These are phyloP conservation scores for Xylaria sp. DNA, from an alignment of 2,329 filamentous ascomycete species.

Conservation along the genomic window DNA sequence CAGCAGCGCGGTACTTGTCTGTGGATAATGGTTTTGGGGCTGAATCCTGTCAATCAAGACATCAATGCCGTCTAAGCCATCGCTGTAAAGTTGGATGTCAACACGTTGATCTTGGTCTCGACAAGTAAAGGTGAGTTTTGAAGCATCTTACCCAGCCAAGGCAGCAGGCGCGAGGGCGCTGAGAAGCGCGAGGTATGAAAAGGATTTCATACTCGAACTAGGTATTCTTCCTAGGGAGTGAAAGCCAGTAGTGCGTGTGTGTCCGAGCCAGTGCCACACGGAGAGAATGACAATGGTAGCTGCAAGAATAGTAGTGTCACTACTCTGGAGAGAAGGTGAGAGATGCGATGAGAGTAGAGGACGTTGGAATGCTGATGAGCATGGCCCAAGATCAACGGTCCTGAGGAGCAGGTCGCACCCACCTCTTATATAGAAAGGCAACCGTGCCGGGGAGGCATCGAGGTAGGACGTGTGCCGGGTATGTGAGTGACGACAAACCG, in stretches of 20 bases:
- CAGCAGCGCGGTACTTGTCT: conserved; percentile 20
- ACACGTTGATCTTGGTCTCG: background rate
- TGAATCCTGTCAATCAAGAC: conserved; percentile 21
- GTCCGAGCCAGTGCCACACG: background rate
- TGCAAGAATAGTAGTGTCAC: too few species aligned
- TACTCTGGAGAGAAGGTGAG: background rate
- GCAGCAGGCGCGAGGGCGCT: conserved; percentile 19
- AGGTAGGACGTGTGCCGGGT: background rate
- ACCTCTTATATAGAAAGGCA: conserved; percentile 18
- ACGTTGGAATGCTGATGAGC: conserved; percentile 12
- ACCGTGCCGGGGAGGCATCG: background rate
- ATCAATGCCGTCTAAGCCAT: conserved; percentile 16
- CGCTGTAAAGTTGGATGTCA: conserved; percentile 5
- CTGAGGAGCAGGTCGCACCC: conserved; percentile 2
- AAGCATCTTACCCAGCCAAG: conserved; percentile 13
- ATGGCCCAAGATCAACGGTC: background rate
- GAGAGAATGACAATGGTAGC: background rate
- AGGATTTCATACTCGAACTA: conserved; percentile 20
- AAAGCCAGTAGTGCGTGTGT: background rate
- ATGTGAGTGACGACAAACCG: background rate
- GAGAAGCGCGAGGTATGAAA: conserved; percentile 22
- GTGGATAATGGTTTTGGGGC: conserved; percentile 22
- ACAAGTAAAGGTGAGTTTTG: background rate
- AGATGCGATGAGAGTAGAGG: conserved; percentile 2
- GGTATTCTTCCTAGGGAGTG: background rate